Conservation (phyloP, 108 stramenopile genomes). For the Epithemia pelagica region DNA sequence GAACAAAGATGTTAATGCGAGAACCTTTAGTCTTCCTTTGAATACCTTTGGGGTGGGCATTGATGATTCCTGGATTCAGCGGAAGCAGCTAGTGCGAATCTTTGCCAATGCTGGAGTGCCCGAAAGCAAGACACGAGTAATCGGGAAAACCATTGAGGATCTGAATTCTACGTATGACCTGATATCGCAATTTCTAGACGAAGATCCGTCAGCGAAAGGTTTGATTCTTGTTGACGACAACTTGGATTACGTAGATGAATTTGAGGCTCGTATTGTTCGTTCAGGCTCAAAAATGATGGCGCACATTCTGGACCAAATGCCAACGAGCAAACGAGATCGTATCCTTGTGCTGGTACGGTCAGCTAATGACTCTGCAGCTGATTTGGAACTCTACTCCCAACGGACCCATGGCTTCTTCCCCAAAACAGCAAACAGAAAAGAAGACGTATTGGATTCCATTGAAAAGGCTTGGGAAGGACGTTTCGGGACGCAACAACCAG, state of each 20-base stretch:
- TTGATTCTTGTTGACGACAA: conserved; percentile 63
- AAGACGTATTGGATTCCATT: conserved; percentile 42
- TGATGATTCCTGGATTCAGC: conserved; percentile 67
- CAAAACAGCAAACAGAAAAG: conserved; percentile 55
- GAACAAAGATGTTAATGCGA: background rate
- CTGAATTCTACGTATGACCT: conserved; percentile 23
- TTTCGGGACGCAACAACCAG: background rate
- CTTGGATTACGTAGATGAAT: conserved; percentile 41
- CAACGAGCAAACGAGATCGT: conserved; percentile 15
- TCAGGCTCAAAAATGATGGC: conserved; percentile 42
- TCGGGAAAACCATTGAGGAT: conserved; percentile 44
- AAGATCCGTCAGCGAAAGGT: conserved; percentile 31
- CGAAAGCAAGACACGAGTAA: conserved; percentile 15
- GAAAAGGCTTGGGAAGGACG: conserved; percentile 41
- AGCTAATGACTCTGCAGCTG: conserved; percentile 52
- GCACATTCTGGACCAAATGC: conserved; percentile 14
- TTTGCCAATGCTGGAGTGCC: conserved; percentile 43
- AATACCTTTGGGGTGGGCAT: conserved; percentile 53
- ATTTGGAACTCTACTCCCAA: conserved; percentile 36
- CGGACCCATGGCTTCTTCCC: conserved; percentile 58
- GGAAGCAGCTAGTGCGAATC: conserved; percentile 48
- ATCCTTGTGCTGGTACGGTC: conserved; percentile 38
- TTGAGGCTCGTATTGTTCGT: conserved; percentile 20
- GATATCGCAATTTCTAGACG: conserved; percentile 27
- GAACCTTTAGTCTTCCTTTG: conserved; percentile 37